Conservation (phyloP, 257 asterid species). For the Solanum tarijense region DNA sequence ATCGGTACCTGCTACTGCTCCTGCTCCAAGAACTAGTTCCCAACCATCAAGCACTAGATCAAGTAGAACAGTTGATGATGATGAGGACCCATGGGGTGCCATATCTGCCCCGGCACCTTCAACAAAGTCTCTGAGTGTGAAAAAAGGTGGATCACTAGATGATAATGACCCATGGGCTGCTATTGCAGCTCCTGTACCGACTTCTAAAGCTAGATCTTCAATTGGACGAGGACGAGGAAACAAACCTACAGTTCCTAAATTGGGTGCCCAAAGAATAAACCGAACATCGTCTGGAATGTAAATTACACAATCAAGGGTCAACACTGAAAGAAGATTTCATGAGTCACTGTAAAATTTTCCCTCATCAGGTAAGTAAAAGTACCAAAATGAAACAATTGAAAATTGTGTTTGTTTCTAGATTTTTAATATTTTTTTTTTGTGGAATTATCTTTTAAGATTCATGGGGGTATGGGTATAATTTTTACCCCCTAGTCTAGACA, state of each 20-base stretch:
- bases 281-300: constrained; percentile 73
- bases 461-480: not conserved
- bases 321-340: not conserved
- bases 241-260: constrained; percentile 59
- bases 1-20: constrained; percentile 19
- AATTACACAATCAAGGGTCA: constrained; percentile 11
- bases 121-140: constrained; percentile 12
- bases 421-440: not conserved
- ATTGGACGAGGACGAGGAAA: constrained; percentile 57
- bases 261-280: constrained; percentile 89
- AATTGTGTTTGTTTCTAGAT: not conserved
- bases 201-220: constrained; percentile 57
- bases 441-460: not conserved
- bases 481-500: not conserved
- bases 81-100: constrained; percentile 57
- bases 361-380: constrained; percentile 5
- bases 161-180: constrained; percentile 50
- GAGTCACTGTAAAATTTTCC: constrained; percentile 28
- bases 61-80: constrained; percentile 26
- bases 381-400: not conserved
- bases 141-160: not conserved
- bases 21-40: constrained; percentile 28
- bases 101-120: constrained; percentile 42
- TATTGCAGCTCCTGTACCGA: constrained; percentile 53
- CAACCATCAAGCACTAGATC: constrained; percentile 24